These are phyloP conservation scores for Mariannaea sp. DNA, from an alignment of 2,329 filamentous ascomycete genomes.

Conservation along the genomic window DNA sequence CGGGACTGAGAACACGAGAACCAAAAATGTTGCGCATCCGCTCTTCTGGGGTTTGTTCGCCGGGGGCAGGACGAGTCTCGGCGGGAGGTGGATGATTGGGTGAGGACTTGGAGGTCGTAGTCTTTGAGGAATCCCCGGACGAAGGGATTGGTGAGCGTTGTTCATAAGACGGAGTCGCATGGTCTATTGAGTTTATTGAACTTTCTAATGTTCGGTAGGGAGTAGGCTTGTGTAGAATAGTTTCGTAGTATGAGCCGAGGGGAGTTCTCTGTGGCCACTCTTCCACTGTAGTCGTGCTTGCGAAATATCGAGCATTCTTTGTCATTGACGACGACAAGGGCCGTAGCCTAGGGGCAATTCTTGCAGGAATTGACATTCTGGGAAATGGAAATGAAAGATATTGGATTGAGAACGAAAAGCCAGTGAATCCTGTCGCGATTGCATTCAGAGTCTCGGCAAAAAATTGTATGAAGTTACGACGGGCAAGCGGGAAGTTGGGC, in stretches of 20 bases:
- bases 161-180: conserved; percentile 25
- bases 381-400: too few species aligned
- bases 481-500: conserved; percentile 11
- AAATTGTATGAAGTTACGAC: conserved; percentile 13
- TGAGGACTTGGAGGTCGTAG: conserved; percentile 9
- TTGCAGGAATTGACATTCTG: conserved; percentile 40
- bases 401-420: neutral
- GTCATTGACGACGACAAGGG: conserved; percentile 35
- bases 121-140: conserved; percentile 13
- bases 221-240: conserved; percentile 55
- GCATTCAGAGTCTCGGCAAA: neutral
- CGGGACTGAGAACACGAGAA: conserved; percentile 74
- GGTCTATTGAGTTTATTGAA: conserved; percentile 47
- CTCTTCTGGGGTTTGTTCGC: conserved; percentile 53
- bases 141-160: conserved; percentile 32
- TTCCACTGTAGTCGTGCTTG: conserved; percentile 28
- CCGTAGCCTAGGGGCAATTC: conserved; percentile 40
- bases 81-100: neutral
- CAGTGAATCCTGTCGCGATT: neutral
- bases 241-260: conserved; percentile 63
- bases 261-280: conserved; percentile 49
- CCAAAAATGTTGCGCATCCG: conserved; percentile 78
- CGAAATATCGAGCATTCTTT: conserved; percentile 35
- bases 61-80: conserved; percentile 15
- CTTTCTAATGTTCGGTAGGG: conserved; percentile 49